A percentile compares a stretch with the other conserved stretches of the same genome.
Evolutionary conservation across 1,139 yeast species (phyloP).

Genomic region (Citeromyces hawaiiensis): DNA sequence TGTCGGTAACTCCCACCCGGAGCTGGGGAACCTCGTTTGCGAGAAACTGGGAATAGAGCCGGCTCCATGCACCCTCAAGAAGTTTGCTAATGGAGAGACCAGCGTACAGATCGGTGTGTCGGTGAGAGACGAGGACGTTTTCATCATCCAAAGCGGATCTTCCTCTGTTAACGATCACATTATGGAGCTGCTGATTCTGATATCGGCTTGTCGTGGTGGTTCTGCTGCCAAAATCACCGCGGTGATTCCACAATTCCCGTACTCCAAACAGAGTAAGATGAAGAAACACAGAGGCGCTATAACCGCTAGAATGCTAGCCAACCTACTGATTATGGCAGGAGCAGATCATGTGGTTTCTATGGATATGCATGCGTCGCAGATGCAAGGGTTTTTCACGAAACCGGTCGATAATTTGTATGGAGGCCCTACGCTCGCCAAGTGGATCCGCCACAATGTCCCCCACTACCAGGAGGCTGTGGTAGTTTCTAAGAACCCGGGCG

Average conservation of each 20-base stretch:
- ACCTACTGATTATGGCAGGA: constrained; percentile 91
- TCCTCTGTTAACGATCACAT: constrained; percentile 86
- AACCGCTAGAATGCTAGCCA: constrained; percentile 98
- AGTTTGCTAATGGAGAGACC: constrained; percentile 95
- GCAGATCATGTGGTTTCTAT: constrained; percentile 97
- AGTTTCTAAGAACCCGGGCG: constrained; percentile 96
- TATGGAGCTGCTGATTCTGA: constrained; percentile 88
- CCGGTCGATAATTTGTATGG: constrained; percentile 96
- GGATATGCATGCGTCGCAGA: constrained; percentile 97
- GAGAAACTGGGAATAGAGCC: constrained; percentile 85
- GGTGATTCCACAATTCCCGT: constrained; percentile 94
- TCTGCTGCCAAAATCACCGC: constrained; percentile 95
- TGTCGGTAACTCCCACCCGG: constrained; percentile 95
- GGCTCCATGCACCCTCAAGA: constrained; percentile 85
- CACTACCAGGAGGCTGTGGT: constrained; percentile 79
- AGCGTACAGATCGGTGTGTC: constrained; percentile 91
- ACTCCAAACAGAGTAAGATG: constrained; percentile 96
- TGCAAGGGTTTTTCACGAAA: constrained; percentile 97
- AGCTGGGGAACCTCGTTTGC: constrained; percentile 81
- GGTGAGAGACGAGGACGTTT: constrained; percentile 93
- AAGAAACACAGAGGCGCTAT: constrained; percentile 97
- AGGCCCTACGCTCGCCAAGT: constrained; percentile 90
- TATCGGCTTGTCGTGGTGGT: constrained; percentile 94
- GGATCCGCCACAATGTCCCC: constrained; percentile 86
- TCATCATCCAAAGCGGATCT: constrained; percentile 89